These are phyloP conservation scores for Ophiorrhiza pumila DNA, from an alignment of 257 asterid genomes.

Conservation along the genomic window DNA sequence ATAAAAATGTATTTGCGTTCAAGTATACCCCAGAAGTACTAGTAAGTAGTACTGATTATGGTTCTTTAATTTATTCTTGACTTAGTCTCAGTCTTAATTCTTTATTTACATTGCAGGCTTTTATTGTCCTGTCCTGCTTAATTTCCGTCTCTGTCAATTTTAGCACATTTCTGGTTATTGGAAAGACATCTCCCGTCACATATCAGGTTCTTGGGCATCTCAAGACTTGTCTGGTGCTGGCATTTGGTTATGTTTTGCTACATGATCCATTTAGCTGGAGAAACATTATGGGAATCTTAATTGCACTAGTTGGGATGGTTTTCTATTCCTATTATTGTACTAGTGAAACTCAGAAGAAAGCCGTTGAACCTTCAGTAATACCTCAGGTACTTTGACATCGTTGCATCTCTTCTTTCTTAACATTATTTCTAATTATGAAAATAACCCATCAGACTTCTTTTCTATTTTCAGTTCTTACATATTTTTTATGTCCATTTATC, in stretches of 20 bases:
- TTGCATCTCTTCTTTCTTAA: conserved; percentile 15
- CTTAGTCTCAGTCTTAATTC: conserved; percentile 27
- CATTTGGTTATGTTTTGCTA: conserved; percentile 57
- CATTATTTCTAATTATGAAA: not conserved
- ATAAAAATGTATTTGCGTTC: conserved; percentile 68
- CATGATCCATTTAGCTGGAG: conserved; percentile 66
- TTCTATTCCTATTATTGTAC: conserved; percentile 60
- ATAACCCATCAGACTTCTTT: not conserved
- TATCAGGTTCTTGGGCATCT: conserved; percentile 81
- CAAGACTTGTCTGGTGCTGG: conserved; percentile 66
- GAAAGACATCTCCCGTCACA: conserved; percentile 77
- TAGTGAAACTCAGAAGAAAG: conserved; percentile 47
- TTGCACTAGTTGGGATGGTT: conserved; percentile 65
- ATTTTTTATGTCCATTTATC: not conserved
- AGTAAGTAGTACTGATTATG: conserved; percentile 40
- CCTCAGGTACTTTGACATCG: conserved; percentile 45
- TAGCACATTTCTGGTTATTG: conserved; percentile 76
- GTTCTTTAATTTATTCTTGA: conserved; percentile 9
- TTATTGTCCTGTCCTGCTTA: conserved; percentile 63
- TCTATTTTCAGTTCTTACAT: not conserved
- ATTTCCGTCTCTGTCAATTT: conserved; percentile 73
- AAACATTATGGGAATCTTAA: conserved; percentile 55
- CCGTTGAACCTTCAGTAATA: conserved; percentile 38
- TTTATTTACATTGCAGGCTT: conserved; percentile 44
- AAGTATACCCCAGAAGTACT: conserved; percentile 64